phyloP scores from a whole-genome alignment of 2,329 filamentous ascomycete species.

The Penicillium nordicum region DNA sequence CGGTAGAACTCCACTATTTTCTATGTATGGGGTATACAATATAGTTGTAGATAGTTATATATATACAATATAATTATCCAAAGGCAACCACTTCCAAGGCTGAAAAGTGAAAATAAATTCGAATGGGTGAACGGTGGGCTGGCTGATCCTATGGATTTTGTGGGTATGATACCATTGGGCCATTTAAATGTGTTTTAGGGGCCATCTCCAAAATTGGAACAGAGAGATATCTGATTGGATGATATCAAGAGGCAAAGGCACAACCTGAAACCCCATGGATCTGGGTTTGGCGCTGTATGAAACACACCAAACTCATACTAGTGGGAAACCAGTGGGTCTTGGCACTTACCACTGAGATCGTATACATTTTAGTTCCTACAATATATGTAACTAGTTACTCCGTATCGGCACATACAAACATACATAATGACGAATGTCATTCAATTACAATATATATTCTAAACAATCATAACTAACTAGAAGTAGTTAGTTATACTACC shows the following conservation, averaged over 20 bases:
- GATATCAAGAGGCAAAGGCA: slow-evolving; percentile 1
- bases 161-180: not conserved
- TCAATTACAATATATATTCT: not conserved
- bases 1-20: not conserved
- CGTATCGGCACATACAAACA: no score
- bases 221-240: not conserved
- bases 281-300: slow-evolving; percentile 21
- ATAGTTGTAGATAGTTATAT: not conserved
- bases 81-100: no score
- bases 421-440: no score
- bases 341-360: not conserved
- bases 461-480: no score
- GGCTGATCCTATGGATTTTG: slow-evolving; percentile 10
- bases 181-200: not conserved
- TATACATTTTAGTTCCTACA: not conserved
- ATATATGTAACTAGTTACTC: no score
- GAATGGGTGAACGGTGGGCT: slow-evolving; percentile 16
- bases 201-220: not conserved
- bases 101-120: not conserved
- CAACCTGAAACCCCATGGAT: slow-evolving; percentile 29
- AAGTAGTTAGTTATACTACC: no score
- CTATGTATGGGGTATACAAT: no score
- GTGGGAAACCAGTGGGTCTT: slow-evolving; percentile 17
- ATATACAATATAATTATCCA: not conserved
- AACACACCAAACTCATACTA: slow-evolving; percentile 30